These are phyloP conservation scores for Coniochaeta ligniaria DNA, from an alignment of 2,329 filamentous ascomycete genomes.

Conservation along the genomic window DNA sequence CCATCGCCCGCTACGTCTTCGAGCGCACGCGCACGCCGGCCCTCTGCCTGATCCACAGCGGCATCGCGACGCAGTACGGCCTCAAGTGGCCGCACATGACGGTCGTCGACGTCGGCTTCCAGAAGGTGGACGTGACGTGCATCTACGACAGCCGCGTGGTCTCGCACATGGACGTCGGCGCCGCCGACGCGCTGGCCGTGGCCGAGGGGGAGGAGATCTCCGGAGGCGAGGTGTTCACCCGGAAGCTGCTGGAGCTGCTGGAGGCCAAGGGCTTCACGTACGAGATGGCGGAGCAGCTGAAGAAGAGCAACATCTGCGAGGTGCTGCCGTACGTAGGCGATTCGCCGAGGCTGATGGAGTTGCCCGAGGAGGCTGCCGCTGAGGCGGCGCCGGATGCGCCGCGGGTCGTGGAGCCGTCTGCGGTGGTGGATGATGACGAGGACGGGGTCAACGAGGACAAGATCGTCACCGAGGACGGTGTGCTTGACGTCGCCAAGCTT, in stretches of 20 bases:
- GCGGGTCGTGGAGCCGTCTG: constrained; percentile 21
- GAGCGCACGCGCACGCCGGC: constrained; percentile 95
- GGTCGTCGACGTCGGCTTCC: constrained; percentile 82
- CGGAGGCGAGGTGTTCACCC: constrained; percentile 83
- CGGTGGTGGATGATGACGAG: constrained; percentile 24
- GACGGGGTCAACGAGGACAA: constrained; percentile 32
- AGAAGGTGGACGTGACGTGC: constrained; percentile 89
- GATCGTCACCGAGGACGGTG: constrained; percentile 55
- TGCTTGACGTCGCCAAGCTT: constrained; percentile 78
- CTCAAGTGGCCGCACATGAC: constrained; percentile 69
- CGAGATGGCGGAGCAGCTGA: constrained; percentile 65
- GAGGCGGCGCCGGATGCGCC: constrained; percentile 26
- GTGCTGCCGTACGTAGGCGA: constrained; percentile 50
- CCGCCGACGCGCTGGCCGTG: constrained; percentile 34
- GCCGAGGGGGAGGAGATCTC: constrained; percentile 42
- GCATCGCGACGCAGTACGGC: constrained; percentile 80
- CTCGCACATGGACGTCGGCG: constrained; percentile 59
- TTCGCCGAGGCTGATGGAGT: constrained; percentile 37
- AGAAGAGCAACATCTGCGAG: constrained; percentile 60
- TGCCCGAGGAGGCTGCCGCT: constrained; percentile 31
- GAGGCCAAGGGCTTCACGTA: constrained; percentile 47
- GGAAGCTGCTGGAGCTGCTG: constrained; percentile 62
- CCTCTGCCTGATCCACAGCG: constrained; percentile 84
- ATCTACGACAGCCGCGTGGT: constrained; percentile 73
- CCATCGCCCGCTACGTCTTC: constrained; percentile 88